Base-by-base conservation (phyloP, 345 rosid genomes). In the Raphanus sativus region DNA sequence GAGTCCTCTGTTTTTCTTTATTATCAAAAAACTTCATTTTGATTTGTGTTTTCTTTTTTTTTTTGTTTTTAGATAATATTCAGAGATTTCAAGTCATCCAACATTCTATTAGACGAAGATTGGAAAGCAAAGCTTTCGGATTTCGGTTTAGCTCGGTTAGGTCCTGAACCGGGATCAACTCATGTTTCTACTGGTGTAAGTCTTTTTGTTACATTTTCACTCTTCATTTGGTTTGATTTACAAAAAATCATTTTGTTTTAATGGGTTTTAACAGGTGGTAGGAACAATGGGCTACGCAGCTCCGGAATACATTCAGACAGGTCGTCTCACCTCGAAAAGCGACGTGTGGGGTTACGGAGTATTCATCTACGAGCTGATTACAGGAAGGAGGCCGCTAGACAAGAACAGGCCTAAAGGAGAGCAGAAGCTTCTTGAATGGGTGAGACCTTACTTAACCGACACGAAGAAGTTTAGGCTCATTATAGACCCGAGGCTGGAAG, bases 281-380 rank as follows among this genome's bases (percentile, higher is more conserved):
- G 98, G 97, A 76, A 94, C 98, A 62, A 81, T 88, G 91, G 97
- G 96, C 48, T 94, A 94, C 77, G 97, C 91, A 11, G 93, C 98
- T 25, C 98, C 97, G 2, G 98, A 94, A 52, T 94, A 94, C 38
- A 15, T 94, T 40, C 97, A 86, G 50, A 90, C 98, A 0, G 97
- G 97, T 45, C 92, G 95, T 65, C 86, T 91, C 42, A 92, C 97
- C 9, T 86, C 87, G 60, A 88, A 89, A 88, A 94, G 82, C 63
- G 98, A 94, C 10, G 92, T 94, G 12, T 91, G 96, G 96, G 89
- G 97, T 74, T 94, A 87, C 17, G 97, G 97, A 5, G 97, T 94
- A 1, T 91, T 94, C 87, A 88, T 94, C 33, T 94, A 86, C 12
- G 98, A 94, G 77, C 93, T 94, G 68, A 85, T 94, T 32, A 91